Evolutionary conservation across 192 early-diverging fungal species (phyloP), one percentile per base, ranked within the genome.

Genomic region (Kappamyces sp.): DNA sequence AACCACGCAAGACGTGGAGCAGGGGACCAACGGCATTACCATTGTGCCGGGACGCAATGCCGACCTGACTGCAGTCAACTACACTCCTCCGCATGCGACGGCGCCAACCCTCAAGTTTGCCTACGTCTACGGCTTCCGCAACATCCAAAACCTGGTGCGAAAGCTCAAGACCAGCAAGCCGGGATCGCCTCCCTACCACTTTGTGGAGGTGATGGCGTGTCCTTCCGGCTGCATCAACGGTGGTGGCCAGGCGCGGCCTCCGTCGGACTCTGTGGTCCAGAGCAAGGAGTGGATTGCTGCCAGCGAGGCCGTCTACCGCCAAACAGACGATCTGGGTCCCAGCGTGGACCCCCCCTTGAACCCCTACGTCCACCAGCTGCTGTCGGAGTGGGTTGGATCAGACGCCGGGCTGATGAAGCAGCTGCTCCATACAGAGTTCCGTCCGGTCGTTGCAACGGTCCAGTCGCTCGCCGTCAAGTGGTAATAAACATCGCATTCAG

Each of bases 131-230:
- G 94, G 96, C 5, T 99, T 99, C 77, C 77, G 92, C 8, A 96
- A 99, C 64, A 89, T 99, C 57, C 96, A 99, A 69, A 97, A 96
- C 54, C 71, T 99, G 51, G 91, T 99, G 40, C 84, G 96, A n/a
- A 99, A 97, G 67, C 78, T 94, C 47, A 93, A 94, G 55, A 33
- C 15, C 11, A 14, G 31, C 6, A 11, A 47, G 36, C 45, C 49
- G 12, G 15, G 51, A 33, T 38, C 49, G 37, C 38, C 35, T 6
- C 35, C 39, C 5, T 95, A 91, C 68, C 85, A 96, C 63, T 99
- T 87, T 64, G 88, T 97, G 1, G 94, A 99, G 60, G 89, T 99
- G 11, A 94, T 94, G 81, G 96, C 96, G 1, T 99, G 96, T 62
- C 96, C 96, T 0, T 85, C 84, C 14, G 96, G 92, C 5, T 99